Percentiles rank a stretch among this genome's conserved stretches.
These are phyloP conservation scores for Haberlea rhodopensis DNA, from an alignment of 257 asterid species.

Conservation along the genomic window DNA sequence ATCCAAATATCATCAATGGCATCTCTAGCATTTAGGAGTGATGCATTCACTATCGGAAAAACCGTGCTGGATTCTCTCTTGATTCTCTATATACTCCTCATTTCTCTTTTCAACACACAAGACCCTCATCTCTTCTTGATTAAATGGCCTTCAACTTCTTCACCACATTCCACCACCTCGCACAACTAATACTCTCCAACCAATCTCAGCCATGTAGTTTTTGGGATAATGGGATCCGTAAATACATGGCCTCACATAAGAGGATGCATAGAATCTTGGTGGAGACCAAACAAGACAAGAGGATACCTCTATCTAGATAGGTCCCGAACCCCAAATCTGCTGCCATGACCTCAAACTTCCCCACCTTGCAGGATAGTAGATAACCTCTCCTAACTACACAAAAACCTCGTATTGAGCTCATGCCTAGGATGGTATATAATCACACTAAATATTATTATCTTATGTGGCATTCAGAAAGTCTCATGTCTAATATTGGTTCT, in stretches of 20 bases:
- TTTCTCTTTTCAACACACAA: neutral
- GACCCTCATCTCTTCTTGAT: neutral
- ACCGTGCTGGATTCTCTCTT: neutral
- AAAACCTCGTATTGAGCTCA: neutral
- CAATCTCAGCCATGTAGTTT: neutral
- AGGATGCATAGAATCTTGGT: neutral
- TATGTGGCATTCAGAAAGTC: conserved; percentile 23
- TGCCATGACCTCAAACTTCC: neutral
- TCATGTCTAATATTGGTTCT: conserved; percentile 24
- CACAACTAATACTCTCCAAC: neutral
- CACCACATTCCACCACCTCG: neutral
- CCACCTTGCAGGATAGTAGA: neutral
- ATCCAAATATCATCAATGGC: neutral
- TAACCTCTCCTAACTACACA: neutral
- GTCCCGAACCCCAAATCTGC: neutral
- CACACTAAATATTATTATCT: conserved; percentile 3
- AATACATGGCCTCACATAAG: neutral
- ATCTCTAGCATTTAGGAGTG: neutral
- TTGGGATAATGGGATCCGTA: neutral
- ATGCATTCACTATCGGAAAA: neutral
- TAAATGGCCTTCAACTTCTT: neutral
- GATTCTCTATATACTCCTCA: neutral
- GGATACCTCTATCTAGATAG: neutral
- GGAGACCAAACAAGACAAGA: neutral
- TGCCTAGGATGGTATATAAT: conserved; percentile 17